phyloP scores from a whole-genome alignment of 768 basidiomycete genomes.

The Amanita pseudoporphyria region DNA sequence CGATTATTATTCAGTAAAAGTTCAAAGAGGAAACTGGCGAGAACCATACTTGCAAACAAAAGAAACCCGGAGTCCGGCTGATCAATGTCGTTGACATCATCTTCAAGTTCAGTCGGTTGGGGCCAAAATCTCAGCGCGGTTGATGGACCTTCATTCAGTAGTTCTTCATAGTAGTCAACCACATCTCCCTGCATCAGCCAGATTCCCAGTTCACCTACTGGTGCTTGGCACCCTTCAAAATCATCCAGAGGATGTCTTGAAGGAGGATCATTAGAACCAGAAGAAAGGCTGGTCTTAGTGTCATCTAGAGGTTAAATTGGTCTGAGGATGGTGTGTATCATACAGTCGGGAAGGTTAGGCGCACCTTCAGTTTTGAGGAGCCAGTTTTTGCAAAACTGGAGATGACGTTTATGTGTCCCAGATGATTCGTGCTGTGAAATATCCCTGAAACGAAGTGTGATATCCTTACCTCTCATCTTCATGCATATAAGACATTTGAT shows the following conservation, averaged over 20 bases:
- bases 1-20: neutral
- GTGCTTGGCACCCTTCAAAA: neutral
- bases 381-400: neutral
- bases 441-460: neutral
- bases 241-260: neutral
- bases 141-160: neutral
- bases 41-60: neutral
- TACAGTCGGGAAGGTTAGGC: neutral
- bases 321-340: too few relatives aligned
- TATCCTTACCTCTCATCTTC: neutral
- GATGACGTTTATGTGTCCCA: neutral
- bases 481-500: neutral
- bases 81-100: neutral
- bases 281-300: neutral
- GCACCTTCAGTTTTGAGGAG: neutral
- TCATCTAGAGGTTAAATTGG: too few relatives aligned
- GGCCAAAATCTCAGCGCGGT: neutral
- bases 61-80: neutral
- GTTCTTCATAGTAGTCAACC: neutral
- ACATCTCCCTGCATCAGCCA: neutral
- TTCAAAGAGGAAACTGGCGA: neutral
- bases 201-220: neutral
- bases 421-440: neutral
- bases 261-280: neutral
- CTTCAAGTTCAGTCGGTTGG: neutral